A percentile compares a stretch with the other conserved stretches of the same genome.
phyloP scores from a whole-genome alignment of 2,329 filamentous ascomycete species.

The Calycina herbarum region DNA sequence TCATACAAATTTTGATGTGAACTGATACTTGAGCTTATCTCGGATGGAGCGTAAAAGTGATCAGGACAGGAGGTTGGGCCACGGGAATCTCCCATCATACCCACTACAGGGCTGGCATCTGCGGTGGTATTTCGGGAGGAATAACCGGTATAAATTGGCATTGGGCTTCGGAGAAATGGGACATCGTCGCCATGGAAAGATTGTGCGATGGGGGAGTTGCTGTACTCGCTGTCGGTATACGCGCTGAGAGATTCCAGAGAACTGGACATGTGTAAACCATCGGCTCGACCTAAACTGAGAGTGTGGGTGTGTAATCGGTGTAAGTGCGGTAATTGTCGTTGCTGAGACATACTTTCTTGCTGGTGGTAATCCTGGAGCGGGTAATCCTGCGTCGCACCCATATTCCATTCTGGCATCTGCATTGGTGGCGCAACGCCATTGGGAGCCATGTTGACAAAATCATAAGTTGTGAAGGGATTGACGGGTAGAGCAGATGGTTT shows the following conservation, averaged over 20 bases:
- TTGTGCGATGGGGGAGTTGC: constrained; percentile 52
- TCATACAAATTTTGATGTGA: constrained; percentile 61
- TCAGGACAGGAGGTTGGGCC: constrained; percentile 62
- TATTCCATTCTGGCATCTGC: constrained; percentile 37
- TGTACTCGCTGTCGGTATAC: constrained; percentile 56
- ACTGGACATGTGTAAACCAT: constrained; percentile 32
- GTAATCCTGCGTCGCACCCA: constrained; percentile 33
- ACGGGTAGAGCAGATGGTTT: constrained; percentile 24
- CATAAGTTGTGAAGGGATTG: constrained; percentile 39
- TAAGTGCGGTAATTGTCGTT: constrained; percentile 50
- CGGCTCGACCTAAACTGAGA: constrained; percentile 45
- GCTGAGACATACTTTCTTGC: constrained; percentile 29
- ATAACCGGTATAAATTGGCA: constrained; percentile 58
- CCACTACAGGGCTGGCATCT: constrained; percentile 53
- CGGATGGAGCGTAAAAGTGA: constrained; percentile 60
- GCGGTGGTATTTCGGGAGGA: constrained; percentile 52
- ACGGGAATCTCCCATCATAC: constrained; percentile 54
- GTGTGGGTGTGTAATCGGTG: constrained; percentile 46
- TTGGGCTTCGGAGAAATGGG: constrained; percentile 55
- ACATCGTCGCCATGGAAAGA: constrained; percentile 55
- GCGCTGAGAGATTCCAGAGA: constrained; percentile 53
- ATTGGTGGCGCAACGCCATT: constrained; percentile 30
- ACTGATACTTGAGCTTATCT: constrained; percentile 59
- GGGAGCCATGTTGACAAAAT: constrained; percentile 43
- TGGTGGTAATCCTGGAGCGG: constrained; percentile 31